Conservation (phyloP, 305 asterid species). For the Ruellia speciosa region DNA sequence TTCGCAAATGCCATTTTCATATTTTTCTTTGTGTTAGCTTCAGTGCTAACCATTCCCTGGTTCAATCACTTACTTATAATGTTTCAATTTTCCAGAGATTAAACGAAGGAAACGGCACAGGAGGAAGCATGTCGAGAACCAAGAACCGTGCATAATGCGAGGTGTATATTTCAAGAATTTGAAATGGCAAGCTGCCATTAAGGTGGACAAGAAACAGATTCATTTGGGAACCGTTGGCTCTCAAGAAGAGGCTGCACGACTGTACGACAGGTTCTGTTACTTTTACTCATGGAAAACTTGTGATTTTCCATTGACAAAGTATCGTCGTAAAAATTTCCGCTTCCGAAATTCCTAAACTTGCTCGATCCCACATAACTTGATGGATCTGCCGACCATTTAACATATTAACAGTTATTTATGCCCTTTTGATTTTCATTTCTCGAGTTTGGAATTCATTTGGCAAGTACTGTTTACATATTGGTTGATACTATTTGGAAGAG, state of each 20-base stretch:
- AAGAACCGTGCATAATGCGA: slow-evolving; percentile 72
- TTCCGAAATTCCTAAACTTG: too few relatives aligned
- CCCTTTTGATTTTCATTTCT: too few relatives aligned
- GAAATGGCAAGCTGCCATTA: slow-evolving; percentile 99
- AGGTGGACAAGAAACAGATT: slow-evolving; percentile 95
- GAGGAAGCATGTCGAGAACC: slow-evolving; percentile 79
- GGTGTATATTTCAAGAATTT: slow-evolving; percentile 89
- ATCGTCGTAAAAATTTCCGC: too few relatives aligned
- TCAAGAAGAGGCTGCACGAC: slow-evolving; percentile 90
- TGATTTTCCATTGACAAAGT: background rate
- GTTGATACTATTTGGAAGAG: too few relatives aligned
- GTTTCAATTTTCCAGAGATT: slow-evolving; percentile 36
- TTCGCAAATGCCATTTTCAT: background rate
- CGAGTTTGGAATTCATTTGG: too few relatives aligned
- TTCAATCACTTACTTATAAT: background rate
- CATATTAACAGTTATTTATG: too few relatives aligned
- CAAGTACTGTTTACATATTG: too few relatives aligned
- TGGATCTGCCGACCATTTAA: too few relatives aligned
- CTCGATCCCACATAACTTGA: too few relatives aligned
- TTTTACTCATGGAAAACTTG: background rate
- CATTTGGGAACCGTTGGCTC: slow-evolving; percentile 95
- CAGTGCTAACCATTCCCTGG: background rate
- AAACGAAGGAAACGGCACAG: slow-evolving; percentile 82
- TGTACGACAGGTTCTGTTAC: slow-evolving; percentile 68
- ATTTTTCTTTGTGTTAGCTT: background rate